Evolutionary conservation across 345 rosid genomes (phyloP), one percentile per base, ranked within the genome.

Genomic region (Erucastrum elatum): DNA sequence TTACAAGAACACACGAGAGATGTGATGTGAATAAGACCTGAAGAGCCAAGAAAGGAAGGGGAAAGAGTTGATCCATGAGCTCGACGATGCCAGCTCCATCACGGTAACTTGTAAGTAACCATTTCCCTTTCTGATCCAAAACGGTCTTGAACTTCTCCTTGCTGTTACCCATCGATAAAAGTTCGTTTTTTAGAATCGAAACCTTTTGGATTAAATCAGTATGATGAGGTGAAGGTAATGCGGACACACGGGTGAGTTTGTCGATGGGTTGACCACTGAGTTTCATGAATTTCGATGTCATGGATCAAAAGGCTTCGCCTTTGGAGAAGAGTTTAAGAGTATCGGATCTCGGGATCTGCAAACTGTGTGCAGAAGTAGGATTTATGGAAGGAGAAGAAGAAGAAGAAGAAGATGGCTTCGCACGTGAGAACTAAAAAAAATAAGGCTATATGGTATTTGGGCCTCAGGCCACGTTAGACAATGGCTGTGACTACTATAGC

Each of bases 31-130:
- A 15, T 1, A 66, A 71, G 34, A 94, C 97, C 97, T 89, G 87
- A 26, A 89, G 75, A 53, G 91, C 90, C 61, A 89, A 73, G 53
- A 79, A 80, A 81, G 87, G 92, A 64, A 71, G 76, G 13, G 87
- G 80, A 70, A 53, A 53, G 59, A 53, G 26, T 16, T 53, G 25
- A 53, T 53, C 59, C 59, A 53, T 53, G 16, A 51, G 85, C 87
- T 90, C 89, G 35, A 88, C 34, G 74, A 87, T 82, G 27, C 86
- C 89, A 74, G 79, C 70, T n/a, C 87, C 87, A 82, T 84, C 80
- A 44, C 16, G 66, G 59, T 79, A 82, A 15, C 66, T 71, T 53
- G 75, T 79, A 73, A 86, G 44, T 73, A 90, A 76, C 72, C 77
- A 66, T 30, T 68, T 75, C 0, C 82, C 88, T 12, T 84, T 86